Base-by-base conservation (phyloP, 163 green algal species). In the Picocystis sp. region DNA sequence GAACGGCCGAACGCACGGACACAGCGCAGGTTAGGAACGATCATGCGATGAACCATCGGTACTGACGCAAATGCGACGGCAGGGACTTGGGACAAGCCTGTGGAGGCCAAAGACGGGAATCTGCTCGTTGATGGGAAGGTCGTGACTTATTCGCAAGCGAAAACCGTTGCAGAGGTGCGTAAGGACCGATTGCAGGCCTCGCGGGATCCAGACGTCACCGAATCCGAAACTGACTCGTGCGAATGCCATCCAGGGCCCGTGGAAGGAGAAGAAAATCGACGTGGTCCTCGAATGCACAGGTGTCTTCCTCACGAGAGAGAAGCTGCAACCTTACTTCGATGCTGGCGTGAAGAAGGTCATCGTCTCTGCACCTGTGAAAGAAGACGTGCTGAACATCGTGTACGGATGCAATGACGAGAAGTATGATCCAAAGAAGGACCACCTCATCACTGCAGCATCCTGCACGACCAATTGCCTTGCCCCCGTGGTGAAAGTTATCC, bases 401-500 rank as follows among this genome's bases (percentile, higher is more conserved):
- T 38, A 38, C 8, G 29, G 29, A 5, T 38, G 29, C 29, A 38
- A 38, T 35, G 25, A 62, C 13, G 17, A 75, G 17, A 25, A 65
- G 45, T 90, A 88, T 67, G 58, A 88, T 52, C 50, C 65, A 0
- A 58, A 56, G 0, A 64, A 61, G 43, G 75, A 89, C 52, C 58
- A 79, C 67, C 84, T 93, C 22, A 71, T 91, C 6, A 90, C 82
- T 15, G 80, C 80, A 22, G 82, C 82, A 21, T 85, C 73, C 14
- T 93, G 82, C 70, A 93, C 82, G 45, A 93, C 82, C 47, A 93
- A 93, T 74, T 91, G 82, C 74, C 63, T 93, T 52, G 82, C 76
- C 15, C 82, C 82, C 0, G 71, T 92, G 19, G 81, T 88, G 25
- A 88, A 89, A 69, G 54, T 86, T 15, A 68, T 90, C 15, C 74